Percentiles rank a stretch among this genome's conserved stretches.
phyloP scores from a whole-genome alignment of 2,329 filamentous ascomycete genomes.

The Pestalotiopsis fici region DNA sequence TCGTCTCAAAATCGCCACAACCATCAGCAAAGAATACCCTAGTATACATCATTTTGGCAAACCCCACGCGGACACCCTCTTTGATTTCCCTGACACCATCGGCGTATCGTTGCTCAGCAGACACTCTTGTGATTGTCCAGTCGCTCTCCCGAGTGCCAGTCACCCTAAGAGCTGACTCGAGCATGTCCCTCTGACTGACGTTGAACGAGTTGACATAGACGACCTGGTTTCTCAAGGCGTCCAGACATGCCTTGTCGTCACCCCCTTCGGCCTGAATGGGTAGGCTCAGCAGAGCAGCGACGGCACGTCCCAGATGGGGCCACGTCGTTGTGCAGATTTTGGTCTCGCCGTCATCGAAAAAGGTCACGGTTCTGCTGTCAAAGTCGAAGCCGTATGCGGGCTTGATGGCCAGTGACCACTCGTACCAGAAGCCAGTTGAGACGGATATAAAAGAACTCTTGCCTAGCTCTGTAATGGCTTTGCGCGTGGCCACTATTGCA shows the following conservation, averaged over 20 bases:
- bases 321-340: conserved; percentile 47
- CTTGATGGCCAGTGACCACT: conserved; percentile 46
- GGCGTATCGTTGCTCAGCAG: conserved; percentile 45
- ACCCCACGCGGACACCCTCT: conserved; percentile 43
- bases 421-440: conserved; percentile 53
- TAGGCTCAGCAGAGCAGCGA: conserved; percentile 51
- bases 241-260: conserved; percentile 34
- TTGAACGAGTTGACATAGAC: conserved; percentile 58
- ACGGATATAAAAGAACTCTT: conserved; percentile 44
- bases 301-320: conserved; percentile 43
- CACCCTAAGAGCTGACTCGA: conserved; percentile 59
- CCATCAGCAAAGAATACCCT: conserved; percentile 52
- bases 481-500: conserved; percentile 19
- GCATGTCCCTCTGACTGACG: conserved; percentile 64
- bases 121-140: conserved; percentile 58
- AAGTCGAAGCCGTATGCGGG: conserved; percentile 50
- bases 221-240: conserved; percentile 45
- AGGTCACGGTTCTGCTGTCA: conserved; percentile 35
- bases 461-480: conserved; percentile 40
- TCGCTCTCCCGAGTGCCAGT: conserved; percentile 57
- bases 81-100: conserved; percentile 47
- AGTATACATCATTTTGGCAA: conserved; percentile 53
- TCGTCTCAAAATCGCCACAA: conserved; percentile 40
- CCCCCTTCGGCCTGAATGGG: conserved; percentile 35
- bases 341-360: conserved; percentile 59